Evolutionary conservation across 257 asterid species (phyloP), one percentile per base, ranked within the genome.

Genomic region (Solanum arcanum): DNA sequence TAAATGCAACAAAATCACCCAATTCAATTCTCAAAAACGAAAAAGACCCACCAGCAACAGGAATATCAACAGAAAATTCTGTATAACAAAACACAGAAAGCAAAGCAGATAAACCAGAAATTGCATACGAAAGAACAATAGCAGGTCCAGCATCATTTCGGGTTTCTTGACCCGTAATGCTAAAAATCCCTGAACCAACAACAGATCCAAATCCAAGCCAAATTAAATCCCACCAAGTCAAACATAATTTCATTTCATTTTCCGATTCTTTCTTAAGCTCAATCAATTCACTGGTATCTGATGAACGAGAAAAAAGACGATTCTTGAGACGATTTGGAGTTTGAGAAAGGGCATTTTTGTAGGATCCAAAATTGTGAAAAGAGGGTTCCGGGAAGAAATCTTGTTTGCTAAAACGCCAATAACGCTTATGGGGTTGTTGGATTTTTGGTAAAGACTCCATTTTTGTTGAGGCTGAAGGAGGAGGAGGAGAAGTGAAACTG

Each of bases 151-250:
- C 98, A 83, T 90, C 66, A 37, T 92, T 84, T 78, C 89, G 95
- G 15, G 94, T 89, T 81, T 97, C 99, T 56, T 92, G 98, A 5
- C 99, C 99, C 10, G 99, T 95, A 88, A 97, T 90, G 89, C 93
- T 92, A 88, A 97, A 97, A 15, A 97, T 97, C 99, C 99, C 69
- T 33, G 98, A 95, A 21, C 99, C 99, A 35, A 97, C 98, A 49
- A 97, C 98, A 56, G 98, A 91, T 64, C 99, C 99, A 87, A 97
- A 95, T 0, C 96, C 98, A 78, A 97, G 92, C 99, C 99, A 97
- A 5, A 95, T 83, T 11, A 97, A 92, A 91, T 97, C 99, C 97
- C 98, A 97, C 99, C 98, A 97, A 5, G 98, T 95, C 23, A 97
- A 94, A 90, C 98, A 94, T n/a, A 84, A 83, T 84, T 90, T 90